Base-by-base conservation (phyloP, 2,329 filamentous ascomycete species). In the Tolypocladium album region DNA sequence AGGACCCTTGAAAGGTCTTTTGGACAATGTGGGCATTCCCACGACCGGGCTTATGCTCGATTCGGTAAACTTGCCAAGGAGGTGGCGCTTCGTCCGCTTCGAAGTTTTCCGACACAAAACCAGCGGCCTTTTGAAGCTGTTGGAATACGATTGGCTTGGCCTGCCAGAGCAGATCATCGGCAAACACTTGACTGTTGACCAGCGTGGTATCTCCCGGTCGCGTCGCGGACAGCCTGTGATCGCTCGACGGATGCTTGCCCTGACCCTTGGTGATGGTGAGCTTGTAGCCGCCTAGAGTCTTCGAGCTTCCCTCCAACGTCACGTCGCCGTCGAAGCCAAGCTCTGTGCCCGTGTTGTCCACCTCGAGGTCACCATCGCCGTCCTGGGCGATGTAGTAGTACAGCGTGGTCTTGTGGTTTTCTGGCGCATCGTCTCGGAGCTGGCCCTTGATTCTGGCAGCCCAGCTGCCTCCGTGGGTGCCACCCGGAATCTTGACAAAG, bases 401-500 rank as follows among this genome's bases (percentile, higher is more conserved):
- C 4, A 97, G 72, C 2, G 89, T 87, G 0, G 88, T 93, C 71
- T 89, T 89, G 60, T 91, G 78, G 63, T 88, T 79, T 1, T 78
- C 72, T 6, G 85, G 80, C 0, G 82, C 88, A 70, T 88, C 88
- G 6, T 86, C 82, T 56, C 89, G 84, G 45, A 90, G 88, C 52
- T 83, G 83, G 27, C 94, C 94, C 75, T 89, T 92, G 69, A 99
- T 87, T 61, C 94, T 82, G 43, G 88, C 90, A 59, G 87, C 94
- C 94, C 94, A 99, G 75, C 86, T 96, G 60, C 94, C 94, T 61
- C 92, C 92, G 72, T 96, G 82, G 24, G 80, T 78, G 58, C 92
- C 92, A 27, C 92, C 92, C 2, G 92, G 90, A 42, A 96, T 82
- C 76, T 97, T 99, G 69, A 97, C 86, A 74, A 97, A 97, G 58